A percentile compares a stretch with the other conserved stretches of the same genome.
phyloP scores from a whole-genome alignment of 2,329 filamentous ascomycete genomes.

The Aspergillus intermedius region DNA sequence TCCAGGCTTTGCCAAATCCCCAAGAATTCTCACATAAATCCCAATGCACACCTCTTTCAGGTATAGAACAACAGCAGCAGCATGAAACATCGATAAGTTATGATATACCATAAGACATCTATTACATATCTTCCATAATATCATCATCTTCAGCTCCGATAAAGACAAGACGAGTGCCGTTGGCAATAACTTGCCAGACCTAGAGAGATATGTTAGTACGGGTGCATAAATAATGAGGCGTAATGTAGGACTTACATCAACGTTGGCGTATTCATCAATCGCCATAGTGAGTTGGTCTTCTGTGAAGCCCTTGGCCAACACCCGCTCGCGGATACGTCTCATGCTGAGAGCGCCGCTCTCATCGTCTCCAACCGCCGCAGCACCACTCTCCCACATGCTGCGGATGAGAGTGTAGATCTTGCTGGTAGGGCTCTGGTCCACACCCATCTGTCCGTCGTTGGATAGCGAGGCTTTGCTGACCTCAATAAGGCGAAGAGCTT shows the following conservation, averaged over 20 bases:
- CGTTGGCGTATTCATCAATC: slow-evolving; percentile 78
- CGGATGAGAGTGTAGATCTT: slow-evolving; percentile 95
- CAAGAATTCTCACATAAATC: slow-evolving; percentile 16
- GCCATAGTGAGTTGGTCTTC: slow-evolving; percentile 83
- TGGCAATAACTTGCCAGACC: slow-evolving; percentile 73
- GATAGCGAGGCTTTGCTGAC: slow-evolving; percentile 89
- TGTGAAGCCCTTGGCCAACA: slow-evolving; percentile 94
- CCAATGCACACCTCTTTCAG: slow-evolving; percentile 2
- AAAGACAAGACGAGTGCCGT: slow-evolving; percentile 65
- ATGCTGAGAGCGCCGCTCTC: slow-evolving; percentile 71
- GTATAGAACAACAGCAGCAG: not conserved
- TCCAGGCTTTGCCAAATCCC: slow-evolving; percentile 10
- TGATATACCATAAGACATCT: not conserved
- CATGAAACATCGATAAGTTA: not conserved
- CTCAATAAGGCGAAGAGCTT: slow-evolving; percentile 83
- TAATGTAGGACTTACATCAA: slow-evolving; percentile 66
- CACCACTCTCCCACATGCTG: slow-evolving; percentile 75
- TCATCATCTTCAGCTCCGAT: slow-evolving; percentile 52
- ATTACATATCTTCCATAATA: slow-evolving; percentile 45
- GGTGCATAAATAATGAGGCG: not conserved
- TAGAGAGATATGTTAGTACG: slow-evolving; percentile 40
- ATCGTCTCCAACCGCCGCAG: slow-evolving; percentile 70
- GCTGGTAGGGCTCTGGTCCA: slow-evolving; percentile 72
- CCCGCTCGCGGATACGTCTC: slow-evolving; percentile 79
- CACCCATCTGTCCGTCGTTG: slow-evolving; percentile 57